Evolutionary conservation across 108 stramenopile species (phyloP).

Genomic region (Schizochytrium sp.): DNA sequence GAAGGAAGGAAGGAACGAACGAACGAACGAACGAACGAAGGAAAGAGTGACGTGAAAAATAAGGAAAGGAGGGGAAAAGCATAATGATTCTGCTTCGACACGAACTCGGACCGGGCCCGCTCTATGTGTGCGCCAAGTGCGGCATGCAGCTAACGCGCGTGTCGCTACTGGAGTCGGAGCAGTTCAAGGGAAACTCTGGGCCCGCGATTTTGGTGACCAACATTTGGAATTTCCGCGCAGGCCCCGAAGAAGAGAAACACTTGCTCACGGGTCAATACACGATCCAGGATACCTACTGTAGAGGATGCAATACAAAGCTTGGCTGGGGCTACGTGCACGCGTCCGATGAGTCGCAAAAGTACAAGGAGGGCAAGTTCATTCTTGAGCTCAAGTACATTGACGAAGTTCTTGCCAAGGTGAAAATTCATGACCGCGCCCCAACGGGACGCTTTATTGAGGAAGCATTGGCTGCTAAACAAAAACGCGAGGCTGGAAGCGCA

Average conservation of each 20-base stretch:
- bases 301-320: neutral
- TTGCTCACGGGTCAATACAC: neutral
- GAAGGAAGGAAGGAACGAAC: too few species aligned
- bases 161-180: neutral
- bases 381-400: neutral
- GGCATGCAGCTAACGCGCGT: neutral
- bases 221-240: neutral
- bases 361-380: neutral
- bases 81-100: neutral
- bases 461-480: neutral
- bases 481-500: too few species aligned
- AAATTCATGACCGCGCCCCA: neutral
- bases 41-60: neutral
- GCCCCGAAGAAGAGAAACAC: neutral
- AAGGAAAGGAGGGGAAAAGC: neutral
- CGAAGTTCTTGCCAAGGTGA: neutral
- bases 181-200: neutral
- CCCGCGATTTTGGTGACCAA: neutral
- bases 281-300: neutral
- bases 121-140: neutral
- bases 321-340: neutral
- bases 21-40: too few species aligned
- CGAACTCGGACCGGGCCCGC: neutral
- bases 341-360: neutral
- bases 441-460: neutral